These are phyloP conservation scores for Starmerella tilneyi DNA, from an alignment of 805 yeast genomes.

Conservation along the genomic window DNA sequence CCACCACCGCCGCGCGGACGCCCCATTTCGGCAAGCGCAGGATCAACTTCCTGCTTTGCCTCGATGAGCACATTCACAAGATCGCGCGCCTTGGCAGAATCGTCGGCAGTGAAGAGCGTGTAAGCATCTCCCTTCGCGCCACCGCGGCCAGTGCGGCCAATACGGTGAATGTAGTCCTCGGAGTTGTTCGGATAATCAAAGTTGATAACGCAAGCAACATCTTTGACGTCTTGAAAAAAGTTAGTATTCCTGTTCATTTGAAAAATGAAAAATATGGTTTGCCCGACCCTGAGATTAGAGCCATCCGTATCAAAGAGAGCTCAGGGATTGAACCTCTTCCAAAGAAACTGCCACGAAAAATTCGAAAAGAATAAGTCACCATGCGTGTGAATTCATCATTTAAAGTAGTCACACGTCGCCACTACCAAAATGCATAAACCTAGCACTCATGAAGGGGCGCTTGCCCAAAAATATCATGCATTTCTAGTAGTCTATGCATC, in stretches of 20 bases:
- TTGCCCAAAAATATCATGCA: too few relatives aligned
- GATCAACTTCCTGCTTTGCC: constrained; percentile 86
- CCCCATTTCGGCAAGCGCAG: constrained; percentile 64
- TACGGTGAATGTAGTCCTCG: constrained; percentile 97
- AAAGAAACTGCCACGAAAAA: too few relatives aligned
- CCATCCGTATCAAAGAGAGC: too few relatives aligned
- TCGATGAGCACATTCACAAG: constrained; percentile 83
- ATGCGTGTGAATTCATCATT: too few relatives aligned
- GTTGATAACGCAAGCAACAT: constrained; percentile 86
- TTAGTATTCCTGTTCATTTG: constrained; percentile 21
- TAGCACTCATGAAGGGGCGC: too few relatives aligned
- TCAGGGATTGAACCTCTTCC: too few relatives aligned
- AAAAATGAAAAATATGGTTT: not conserved
- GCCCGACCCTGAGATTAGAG: not conserved
- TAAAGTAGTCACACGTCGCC: too few relatives aligned
- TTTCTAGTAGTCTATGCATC: too few relatives aligned
- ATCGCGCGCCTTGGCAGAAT: constrained; percentile 81
- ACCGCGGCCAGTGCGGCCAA: constrained; percentile 99
- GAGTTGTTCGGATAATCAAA: constrained; percentile 96
- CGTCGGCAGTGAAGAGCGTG: constrained; percentile 82
- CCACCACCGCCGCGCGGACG: constrained; percentile 56
- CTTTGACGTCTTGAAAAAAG: constrained; percentile 75
- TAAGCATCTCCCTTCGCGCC: constrained; percentile 93
- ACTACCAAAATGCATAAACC: too few relatives aligned
- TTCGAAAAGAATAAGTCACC: too few relatives aligned